phyloP scores from a whole-genome alignment of 805 yeast genomes.

The Schwanniomyces pseudopolymorphus region DNA sequence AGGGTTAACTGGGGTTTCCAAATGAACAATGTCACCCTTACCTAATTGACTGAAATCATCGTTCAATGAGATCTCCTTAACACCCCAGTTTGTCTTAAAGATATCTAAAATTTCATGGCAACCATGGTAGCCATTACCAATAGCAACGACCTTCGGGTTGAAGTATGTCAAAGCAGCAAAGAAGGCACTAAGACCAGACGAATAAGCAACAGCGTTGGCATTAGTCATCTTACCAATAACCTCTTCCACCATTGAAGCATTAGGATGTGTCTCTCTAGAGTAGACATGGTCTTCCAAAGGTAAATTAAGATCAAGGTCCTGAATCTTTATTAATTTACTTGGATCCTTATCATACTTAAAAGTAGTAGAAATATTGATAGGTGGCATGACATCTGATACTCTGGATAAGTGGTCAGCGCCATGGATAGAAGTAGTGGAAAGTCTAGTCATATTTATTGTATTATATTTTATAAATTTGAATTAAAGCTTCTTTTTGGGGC shows the following conservation, averaged over 20 bases:
- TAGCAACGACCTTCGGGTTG: slow-evolving; percentile 72
- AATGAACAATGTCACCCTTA: slow-evolving; percentile 74
- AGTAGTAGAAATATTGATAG: slow-evolving; percentile 82
- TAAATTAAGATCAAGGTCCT: slow-evolving; percentile 11
- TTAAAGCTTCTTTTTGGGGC: not conserved
- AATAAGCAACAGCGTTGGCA: slow-evolving; percentile 66
- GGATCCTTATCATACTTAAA: slow-evolving; percentile 67
- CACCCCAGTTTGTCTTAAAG: slow-evolving; percentile 58
- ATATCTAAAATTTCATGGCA: slow-evolving; percentile 69
- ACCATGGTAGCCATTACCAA: slow-evolving; percentile 86
- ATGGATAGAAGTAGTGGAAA: slow-evolving; percentile 64
- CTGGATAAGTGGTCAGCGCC: slow-evolving; percentile 63
- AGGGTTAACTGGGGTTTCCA: slow-evolving; percentile 91
- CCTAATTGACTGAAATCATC: slow-evolving; percentile 47
- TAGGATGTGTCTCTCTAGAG: slow-evolving; percentile 77
- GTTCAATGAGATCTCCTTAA: slow-evolving; percentile 47
- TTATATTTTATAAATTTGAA: no score
- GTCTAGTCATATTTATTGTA: slow-evolving; percentile 35
- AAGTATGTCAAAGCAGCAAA: slow-evolving; percentile 67
- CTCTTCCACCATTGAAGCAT: slow-evolving; percentile 63
- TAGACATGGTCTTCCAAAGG: slow-evolving; percentile 31
- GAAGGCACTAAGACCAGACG: slow-evolving; percentile 81
- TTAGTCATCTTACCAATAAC: slow-evolving; percentile 59
- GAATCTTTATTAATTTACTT: slow-evolving; percentile 47
- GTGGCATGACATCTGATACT: slow-evolving; percentile 70